These are phyloP conservation scores for Scopulariopsis brevicaulis DNA, from an alignment of 2,329 filamentous ascomycete genomes.

Conservation along the genomic window DNA sequence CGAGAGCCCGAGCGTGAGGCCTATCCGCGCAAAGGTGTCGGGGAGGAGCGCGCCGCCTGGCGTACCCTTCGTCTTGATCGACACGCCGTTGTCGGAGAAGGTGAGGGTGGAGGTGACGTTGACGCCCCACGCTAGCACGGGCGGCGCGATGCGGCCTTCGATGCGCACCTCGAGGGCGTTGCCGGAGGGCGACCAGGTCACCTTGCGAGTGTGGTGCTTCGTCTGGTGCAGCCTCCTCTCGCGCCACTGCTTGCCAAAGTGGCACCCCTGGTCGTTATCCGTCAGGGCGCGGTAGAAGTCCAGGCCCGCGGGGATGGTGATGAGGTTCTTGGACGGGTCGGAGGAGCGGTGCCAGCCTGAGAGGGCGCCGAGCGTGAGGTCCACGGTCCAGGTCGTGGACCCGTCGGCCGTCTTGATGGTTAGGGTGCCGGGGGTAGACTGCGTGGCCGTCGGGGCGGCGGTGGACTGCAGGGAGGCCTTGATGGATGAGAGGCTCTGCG, in stretches of 20 bases:
- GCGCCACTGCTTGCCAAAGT: conserved; percentile 47
- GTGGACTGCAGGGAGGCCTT: conserved; percentile 6
- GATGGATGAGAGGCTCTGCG: conserved; percentile 14
- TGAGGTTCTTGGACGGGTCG: conserved; percentile 19
- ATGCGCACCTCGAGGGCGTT: conserved; percentile 26
- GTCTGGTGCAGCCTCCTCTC: conserved; percentile 33
- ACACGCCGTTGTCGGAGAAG: conserved; percentile 35
- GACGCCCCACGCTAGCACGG: conserved; percentile 49
- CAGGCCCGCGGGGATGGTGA: conserved; percentile 31
- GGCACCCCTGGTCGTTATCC: conserved; percentile 49
- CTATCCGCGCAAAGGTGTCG: conserved; percentile 49
- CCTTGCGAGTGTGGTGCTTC: conserved; percentile 25
- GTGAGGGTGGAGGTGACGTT: conserved; percentile 41
- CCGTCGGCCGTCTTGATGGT: conserved; percentile 21
- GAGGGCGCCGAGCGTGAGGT: conserved; percentile 28
- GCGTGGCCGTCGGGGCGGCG: conserved; percentile 19
- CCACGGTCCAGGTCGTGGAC: conserved; percentile 28
- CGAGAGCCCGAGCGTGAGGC: conserved; percentile 36
- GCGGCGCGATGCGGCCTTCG: conserved; percentile 45
- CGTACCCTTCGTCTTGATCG: conserved; percentile 35
- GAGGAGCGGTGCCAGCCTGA: conserved; percentile 23
- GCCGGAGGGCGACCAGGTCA: conserved; percentile 15
- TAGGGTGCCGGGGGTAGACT: conserved; percentile 12
- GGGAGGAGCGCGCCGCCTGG: conserved; percentile 37
- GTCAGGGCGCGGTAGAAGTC: conserved; percentile 55